phyloP scores from a whole-genome alignment of 1,284 basidiomycete genomes.

The Singerocomus inundabilis region DNA sequence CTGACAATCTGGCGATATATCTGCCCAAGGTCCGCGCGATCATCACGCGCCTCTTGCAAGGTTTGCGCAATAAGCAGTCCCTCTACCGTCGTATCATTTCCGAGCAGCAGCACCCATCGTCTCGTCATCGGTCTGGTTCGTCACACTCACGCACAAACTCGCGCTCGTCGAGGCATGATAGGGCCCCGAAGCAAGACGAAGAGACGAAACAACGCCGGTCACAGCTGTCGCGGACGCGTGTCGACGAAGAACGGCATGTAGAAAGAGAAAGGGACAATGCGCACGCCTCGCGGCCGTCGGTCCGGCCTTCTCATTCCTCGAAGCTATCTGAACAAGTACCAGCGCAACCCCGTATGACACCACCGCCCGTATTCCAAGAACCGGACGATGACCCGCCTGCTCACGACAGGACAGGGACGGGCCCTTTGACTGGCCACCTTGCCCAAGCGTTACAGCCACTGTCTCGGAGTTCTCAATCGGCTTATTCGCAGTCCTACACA shows the following conservation, averaged over 20 bases:
- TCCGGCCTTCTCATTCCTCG: slow-evolving; percentile 15
- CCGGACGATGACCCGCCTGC: slow-evolving; percentile 32
- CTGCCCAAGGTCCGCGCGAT: slow-evolving; percentile 91
- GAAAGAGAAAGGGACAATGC: slow-evolving; percentile 21
- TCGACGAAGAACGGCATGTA: slow-evolving; percentile 24
- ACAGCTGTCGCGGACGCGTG: slow-evolving; percentile 39
- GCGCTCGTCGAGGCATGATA: slow-evolving; percentile 45
- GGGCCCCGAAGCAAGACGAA: slow-evolving; percentile 38
- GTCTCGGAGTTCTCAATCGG: slow-evolving; percentile 18
- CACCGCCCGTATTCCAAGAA: slow-evolving; percentile 32
- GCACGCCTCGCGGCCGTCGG: slow-evolving; percentile 16
- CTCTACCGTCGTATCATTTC: slow-evolving; percentile 68
- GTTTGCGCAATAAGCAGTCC: slow-evolving; percentile 89
- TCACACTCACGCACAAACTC: slow-evolving; percentile 53
- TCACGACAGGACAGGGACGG: slow-evolving; percentile 10
- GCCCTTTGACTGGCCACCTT: slow-evolving; percentile 11
- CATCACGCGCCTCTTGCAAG: slow-evolving; percentile 90
- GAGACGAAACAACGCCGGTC: slow-evolving; percentile 41
- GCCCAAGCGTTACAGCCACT: slow-evolving; percentile 14
- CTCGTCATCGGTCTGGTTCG: slow-evolving; percentile 47
- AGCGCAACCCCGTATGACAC: slow-evolving; percentile 18
- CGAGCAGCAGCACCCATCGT: slow-evolving; percentile 43
- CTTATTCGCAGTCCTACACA: slow-evolving; percentile 1
- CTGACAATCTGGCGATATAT: slow-evolving; percentile 84
- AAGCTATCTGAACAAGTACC: slow-evolving; percentile 19